Conservation (phyloP, 1,139 yeast species). For the Sugiyamaella paludigena region DNA sequence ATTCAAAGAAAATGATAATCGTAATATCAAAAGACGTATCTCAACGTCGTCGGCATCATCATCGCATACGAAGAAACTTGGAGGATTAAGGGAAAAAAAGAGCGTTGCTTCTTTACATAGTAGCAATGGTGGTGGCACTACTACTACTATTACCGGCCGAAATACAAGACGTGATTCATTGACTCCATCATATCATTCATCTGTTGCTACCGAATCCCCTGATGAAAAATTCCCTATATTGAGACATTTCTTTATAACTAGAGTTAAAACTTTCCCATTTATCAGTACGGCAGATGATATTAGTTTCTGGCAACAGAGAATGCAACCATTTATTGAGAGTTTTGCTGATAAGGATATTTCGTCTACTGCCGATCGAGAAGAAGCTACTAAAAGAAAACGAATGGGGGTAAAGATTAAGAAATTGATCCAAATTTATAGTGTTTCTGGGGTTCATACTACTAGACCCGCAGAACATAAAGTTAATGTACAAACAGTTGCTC, state of each 20-base stretch:
- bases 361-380: constrained; percentile 68
- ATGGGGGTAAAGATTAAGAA: constrained; percentile 59
- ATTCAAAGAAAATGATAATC: constrained; percentile 44
- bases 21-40: not conserved
- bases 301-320: constrained; percentile 71
- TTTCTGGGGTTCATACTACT: constrained; percentile 68
- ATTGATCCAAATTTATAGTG: constrained; percentile 63
- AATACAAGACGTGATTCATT: not conserved
- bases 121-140: too few species aligned
- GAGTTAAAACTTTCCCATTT: constrained; percentile 72
- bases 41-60: not conserved
- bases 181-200: too few species aligned
- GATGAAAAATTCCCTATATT: constrained; percentile 57
- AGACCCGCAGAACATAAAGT: constrained; percentile 54
- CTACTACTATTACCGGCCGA: too few species aligned
- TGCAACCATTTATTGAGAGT: constrained; percentile 76
- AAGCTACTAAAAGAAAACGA: constrained; percentile 68
- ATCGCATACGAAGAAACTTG: not conserved
- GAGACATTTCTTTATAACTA: constrained; percentile 60
- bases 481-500: constrained; percentile 49
- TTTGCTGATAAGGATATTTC: constrained; percentile 69
- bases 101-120: not conserved
- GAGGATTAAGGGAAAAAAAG: not conserved
- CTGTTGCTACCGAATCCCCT: constrained; percentile 1
- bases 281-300: constrained; percentile 52